Evolutionary conservation across 1,284 basidiomycete species (phyloP), one percentile per base, ranked within the genome.

Genomic region (Rhodotorula sp.): DNA sequence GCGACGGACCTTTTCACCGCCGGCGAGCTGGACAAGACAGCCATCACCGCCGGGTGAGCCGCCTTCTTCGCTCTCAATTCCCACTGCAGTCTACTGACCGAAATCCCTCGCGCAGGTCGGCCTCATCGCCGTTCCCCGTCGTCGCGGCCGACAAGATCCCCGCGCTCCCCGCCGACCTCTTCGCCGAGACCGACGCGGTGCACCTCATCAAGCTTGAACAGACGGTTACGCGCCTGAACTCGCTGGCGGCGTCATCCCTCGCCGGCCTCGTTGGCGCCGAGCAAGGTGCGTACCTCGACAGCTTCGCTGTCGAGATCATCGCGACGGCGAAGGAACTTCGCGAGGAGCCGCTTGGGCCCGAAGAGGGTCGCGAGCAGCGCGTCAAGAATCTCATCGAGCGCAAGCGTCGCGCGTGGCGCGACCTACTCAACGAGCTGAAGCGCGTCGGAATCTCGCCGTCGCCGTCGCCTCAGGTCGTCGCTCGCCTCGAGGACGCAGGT

Each of bases 351-450:
- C 66, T 71, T n/a, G 51, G 74, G 5, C 83, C 84, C 46, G 88
- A 90, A 72, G 88, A 87, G 60, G 74, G 69, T 41, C 88, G 90
- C 64, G 84, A 85, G 69, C 94, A 92, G 82, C 84, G 87, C 57
- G 85, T 88, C 75, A 97, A 96, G 81, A 87, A 89, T 50, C 82
- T 95, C 61, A 87, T 89, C 27, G 81, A 81, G 15, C 87, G 92
- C 44, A 99, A 99, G 83, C 86, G 91, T 71, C 94, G 93, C 80
- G 95, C 94, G 1, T 95, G 90, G 87, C 88, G 90, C 39, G 94
- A 98, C 80, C 84, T 98, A 32, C 84, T 97, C 73, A 96, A 94
- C 82, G 92, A 95, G 79, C 84, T 98, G 51, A 92, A 92, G 79
- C 86, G 87, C 1, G 84, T 88, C 41, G 97, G 97, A 10, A 85